Evolutionary conservation across 148 eudicot genomes (phyloP).

Genomic region (Arbutus unedo): DNA sequence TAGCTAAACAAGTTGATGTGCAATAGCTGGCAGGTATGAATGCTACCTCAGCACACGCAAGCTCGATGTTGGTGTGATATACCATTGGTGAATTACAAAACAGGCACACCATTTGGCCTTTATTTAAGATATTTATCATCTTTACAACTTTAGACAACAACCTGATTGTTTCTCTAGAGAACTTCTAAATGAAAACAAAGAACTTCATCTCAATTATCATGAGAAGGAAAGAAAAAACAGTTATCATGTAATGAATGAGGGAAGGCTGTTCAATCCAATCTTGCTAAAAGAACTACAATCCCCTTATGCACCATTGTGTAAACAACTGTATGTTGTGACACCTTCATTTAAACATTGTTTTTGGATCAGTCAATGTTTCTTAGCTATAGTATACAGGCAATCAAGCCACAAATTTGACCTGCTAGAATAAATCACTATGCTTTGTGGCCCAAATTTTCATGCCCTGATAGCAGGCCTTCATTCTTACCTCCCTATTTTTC

Average conservation of each 20-base stretch:
- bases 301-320: background rate
- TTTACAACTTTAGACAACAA: background rate
- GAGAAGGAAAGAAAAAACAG: background rate
- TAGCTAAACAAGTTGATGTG: background rate
- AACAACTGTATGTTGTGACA: too few species aligned
- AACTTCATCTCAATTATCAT: background rate
- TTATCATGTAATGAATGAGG: background rate
- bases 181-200: background rate
- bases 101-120: background rate
- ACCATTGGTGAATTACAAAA: background rate
- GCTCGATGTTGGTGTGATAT: background rate
- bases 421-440: background rate
- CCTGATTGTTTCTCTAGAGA: background rate
- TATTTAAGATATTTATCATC: background rate
- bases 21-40: background rate
- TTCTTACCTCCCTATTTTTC: conserved; percentile 11
- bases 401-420: background rate
- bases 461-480: background rate
- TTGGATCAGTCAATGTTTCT: background rate
- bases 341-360: background rate
- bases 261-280: background rate
- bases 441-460: background rate
- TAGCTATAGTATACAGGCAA: background rate
- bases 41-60: background rate
- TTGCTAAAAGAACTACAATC: background rate